Evolutionary conservation across 176 grass and related monocot species (phyloP).

Genomic region (Oryza officinalis): DNA sequence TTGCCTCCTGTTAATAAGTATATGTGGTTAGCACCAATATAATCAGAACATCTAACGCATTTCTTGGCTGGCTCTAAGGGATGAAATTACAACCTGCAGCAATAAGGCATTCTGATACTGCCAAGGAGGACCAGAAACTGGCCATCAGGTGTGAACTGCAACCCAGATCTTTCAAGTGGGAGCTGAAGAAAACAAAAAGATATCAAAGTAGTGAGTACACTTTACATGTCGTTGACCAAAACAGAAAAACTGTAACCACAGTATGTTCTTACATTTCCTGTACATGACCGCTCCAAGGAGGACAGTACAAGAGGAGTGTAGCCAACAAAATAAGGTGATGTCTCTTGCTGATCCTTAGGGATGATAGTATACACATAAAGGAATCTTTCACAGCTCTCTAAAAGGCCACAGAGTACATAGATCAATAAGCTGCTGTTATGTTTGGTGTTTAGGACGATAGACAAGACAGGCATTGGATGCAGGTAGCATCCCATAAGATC

Average conservation of each 20-base stretch:
- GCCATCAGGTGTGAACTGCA: conserved; percentile 76
- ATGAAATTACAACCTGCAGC: conserved; percentile 86
- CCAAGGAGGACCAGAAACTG: conserved; percentile 63
- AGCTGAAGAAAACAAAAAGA: conserved; percentile 50
- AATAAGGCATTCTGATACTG: conserved; percentile 65
- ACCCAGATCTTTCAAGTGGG: conserved; percentile 54
- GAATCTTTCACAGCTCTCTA: conserved; percentile 54
- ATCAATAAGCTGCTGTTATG: conserved; percentile 52
- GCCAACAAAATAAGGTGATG: conserved; percentile 67
- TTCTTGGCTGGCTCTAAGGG: conserved; percentile 13
- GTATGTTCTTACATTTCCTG: conserved; percentile 63
- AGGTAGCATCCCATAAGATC: conserved; percentile 60
- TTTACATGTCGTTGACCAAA: conserved; percentile 6
- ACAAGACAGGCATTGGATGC: conserved; percentile 72
- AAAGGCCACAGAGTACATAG: conserved; percentile 70
- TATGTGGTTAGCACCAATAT: conserved; percentile 38
- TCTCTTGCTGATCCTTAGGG: conserved; percentile 41
- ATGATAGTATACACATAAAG: conserved; percentile 66
- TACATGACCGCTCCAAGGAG: conserved; percentile 44
- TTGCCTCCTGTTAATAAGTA: conserved; percentile 54
- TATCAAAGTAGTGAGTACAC: conserved; percentile 18
- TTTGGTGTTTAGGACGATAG: conserved; percentile 61
- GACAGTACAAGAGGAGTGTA: conserved; percentile 66
- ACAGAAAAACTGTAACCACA: neutral
- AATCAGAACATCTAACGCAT: conserved; percentile 32